Percentiles rank a stretch among this genome's conserved stretches.
Evolutionary conservation across 2,329 filamentous ascomycete genomes (phyloP).

Genomic region (Penicillium concentricum): DNA sequence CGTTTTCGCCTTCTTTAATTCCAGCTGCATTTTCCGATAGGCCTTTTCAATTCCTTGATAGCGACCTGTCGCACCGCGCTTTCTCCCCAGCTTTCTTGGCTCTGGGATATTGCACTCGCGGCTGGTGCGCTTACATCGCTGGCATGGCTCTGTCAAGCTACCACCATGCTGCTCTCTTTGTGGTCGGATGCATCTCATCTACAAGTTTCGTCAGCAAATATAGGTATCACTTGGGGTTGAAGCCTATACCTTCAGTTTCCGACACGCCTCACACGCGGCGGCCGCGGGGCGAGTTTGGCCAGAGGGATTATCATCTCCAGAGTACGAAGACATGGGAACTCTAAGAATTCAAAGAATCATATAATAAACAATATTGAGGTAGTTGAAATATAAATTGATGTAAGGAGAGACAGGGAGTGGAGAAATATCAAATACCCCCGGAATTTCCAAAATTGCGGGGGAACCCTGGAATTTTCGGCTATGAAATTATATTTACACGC

Average conservation of each 20-base stretch:
- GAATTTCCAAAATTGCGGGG: background rate
- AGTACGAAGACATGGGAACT: background rate
- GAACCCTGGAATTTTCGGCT: background rate
- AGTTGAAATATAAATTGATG: background rate
- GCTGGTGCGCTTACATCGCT: slow-evolving; percentile 27
- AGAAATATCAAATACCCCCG: background rate
- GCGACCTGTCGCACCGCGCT: slow-evolving; percentile 26
- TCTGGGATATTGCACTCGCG: slow-evolving; percentile 25
- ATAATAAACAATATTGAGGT: background rate
- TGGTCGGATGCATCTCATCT: slow-evolving; percentile 30
- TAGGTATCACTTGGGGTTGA: background rate
- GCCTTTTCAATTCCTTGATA: slow-evolving; percentile 33
- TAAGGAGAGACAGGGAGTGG: background rate
- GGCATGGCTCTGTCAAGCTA: slow-evolving; percentile 16
- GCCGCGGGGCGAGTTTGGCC: background rate
- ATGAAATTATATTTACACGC: background rate
- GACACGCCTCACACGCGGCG: slow-evolving; percentile 27
- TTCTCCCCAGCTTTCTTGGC: slow-evolving; percentile 27
- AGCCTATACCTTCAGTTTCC: slow-evolving; percentile 18
- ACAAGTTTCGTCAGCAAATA: background rate
- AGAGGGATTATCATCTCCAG: background rate
- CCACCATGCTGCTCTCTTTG: background rate
- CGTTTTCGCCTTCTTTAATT: slow-evolving; percentile 20
- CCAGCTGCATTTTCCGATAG: slow-evolving; percentile 26
- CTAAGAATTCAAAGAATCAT: too few relatives aligned